Conservation (phyloP, 305 asterid species). For the Fraxinus angustifolia region DNA sequence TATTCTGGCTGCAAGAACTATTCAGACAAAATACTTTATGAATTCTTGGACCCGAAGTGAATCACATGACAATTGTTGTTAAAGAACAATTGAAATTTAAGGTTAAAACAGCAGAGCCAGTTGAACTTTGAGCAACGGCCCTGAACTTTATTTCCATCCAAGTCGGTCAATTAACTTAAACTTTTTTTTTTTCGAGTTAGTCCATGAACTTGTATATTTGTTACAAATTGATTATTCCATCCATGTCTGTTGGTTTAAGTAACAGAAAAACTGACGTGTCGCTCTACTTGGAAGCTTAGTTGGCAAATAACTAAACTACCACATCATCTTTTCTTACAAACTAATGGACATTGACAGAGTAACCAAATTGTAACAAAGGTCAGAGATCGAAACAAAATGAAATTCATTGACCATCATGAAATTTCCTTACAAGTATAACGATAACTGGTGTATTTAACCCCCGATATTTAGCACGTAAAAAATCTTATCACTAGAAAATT, state of each 20-base stretch:
- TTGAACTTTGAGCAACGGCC: not conserved
- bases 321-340: not conserved
- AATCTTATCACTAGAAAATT: not conserved
- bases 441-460: not conserved
- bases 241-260: not conserved
- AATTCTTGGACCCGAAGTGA: not conserved
- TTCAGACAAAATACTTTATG: not conserved
- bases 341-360: not conserved
- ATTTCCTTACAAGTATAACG: not conserved
- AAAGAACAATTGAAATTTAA: not conserved
- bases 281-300: not conserved
- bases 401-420: not conserved
- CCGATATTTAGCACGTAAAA: not conserved
- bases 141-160: not conserved
- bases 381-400: not conserved
- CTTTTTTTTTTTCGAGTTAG: not conserved
- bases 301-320: not conserved
- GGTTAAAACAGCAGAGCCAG: not conserved
- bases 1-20: conserved; percentile 35
- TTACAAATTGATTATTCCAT: not conserved
- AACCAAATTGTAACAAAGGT: not conserved
- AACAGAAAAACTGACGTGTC: not conserved
- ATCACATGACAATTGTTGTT: not conserved
- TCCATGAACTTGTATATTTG: not conserved
- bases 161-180: not conserved